Conservation (phyloP, 2,329 filamentous ascomycete genomes). For the Cladosporium sp. region DNA sequence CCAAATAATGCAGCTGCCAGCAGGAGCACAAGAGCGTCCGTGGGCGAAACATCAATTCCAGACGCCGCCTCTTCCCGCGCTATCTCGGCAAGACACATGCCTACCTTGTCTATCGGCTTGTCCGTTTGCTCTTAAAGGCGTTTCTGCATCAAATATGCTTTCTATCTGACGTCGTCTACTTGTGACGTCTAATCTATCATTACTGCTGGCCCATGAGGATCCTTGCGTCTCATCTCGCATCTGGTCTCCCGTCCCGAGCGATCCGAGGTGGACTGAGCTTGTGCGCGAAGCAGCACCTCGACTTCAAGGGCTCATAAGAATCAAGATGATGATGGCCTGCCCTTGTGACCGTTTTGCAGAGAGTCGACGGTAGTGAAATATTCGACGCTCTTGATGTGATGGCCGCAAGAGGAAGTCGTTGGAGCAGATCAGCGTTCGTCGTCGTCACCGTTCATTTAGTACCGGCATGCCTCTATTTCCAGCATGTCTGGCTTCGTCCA, state of each 20-base stretch:
- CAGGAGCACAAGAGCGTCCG: conserved; percentile 5
- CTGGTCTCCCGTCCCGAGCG: not conserved
- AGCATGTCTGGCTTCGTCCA: not conserved
- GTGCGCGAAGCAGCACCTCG: not conserved
- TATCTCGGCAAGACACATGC: conserved; percentile 8
- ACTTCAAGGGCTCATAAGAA: not conserved
- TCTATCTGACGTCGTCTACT: not conserved
- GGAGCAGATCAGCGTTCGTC: not conserved
- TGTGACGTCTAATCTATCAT: not conserved
- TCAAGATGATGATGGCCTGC: not conserved
- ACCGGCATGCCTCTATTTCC: not conserved
- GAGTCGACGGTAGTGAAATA: not conserved
- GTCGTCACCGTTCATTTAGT: not conserved
- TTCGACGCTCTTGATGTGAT: not conserved
- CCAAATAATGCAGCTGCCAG: not conserved
- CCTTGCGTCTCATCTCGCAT: not conserved
- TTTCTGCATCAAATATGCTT: not conserved
- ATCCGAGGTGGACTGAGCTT: not conserved
- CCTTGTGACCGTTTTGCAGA: not conserved
- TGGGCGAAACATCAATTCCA: conserved; percentile 16
- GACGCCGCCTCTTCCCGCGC: not conserved
- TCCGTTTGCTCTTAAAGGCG: not conserved
- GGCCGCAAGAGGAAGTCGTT: not conserved
- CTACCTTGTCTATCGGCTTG: not conserved
- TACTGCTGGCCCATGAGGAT: not conserved